Percentiles rank a stretch among this genome's conserved stretches.
phyloP scores from a whole-genome alignment of 192 early-diverging fungal species.

The Podila minutissima region DNA sequence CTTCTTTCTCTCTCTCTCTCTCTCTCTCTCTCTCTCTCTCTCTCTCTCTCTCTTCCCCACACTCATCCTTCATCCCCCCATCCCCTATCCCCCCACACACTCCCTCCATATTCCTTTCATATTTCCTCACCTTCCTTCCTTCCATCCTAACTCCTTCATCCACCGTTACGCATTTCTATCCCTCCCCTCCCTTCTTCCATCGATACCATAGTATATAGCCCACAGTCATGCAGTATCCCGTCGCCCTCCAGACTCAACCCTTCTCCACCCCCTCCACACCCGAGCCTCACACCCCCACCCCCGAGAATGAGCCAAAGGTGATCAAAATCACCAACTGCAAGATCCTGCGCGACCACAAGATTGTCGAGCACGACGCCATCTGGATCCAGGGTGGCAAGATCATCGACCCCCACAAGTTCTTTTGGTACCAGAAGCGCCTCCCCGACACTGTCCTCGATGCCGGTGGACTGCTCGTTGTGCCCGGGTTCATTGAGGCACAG shows the following conservation, averaged over 20 bases:
- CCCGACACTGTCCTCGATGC: slow-evolving; percentile 79
- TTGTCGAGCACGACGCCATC: slow-evolving; percentile 76
- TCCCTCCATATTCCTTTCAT: background rate
- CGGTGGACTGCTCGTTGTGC: slow-evolving; percentile 74
- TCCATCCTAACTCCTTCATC: background rate
- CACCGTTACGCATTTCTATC: background rate
- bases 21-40: too few relatives aligned
- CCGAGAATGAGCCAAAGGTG: slow-evolving; percentile 41
- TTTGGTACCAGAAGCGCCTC: slow-evolving; percentile 71
- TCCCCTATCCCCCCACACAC: too few relatives aligned
- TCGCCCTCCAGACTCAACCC: slow-evolving; percentile 31
- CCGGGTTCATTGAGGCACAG: slow-evolving; percentile 85
- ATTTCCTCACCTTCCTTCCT: background rate
- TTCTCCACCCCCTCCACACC: slow-evolving; percentile 25
- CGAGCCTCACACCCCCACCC: slow-evolving; percentile 39
- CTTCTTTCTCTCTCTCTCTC: too few relatives aligned
- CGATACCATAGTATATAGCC: background rate
- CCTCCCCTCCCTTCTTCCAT: background rate
- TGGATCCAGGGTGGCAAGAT: slow-evolving; percentile 84
- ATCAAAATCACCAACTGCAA: slow-evolving; percentile 82
- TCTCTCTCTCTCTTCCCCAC: background rate
- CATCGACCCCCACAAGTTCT: slow-evolving; percentile 75
- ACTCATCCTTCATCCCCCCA: too few relatives aligned
- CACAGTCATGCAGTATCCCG: slow-evolving; percentile 45
- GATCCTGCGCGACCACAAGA: slow-evolving; percentile 77